Percentiles rank a stretch among this genome's conserved stretches.
Evolutionary conservation across 2,329 filamentous ascomycete genomes (phyloP).

Genomic region (Diplocarpon mali): DNA sequence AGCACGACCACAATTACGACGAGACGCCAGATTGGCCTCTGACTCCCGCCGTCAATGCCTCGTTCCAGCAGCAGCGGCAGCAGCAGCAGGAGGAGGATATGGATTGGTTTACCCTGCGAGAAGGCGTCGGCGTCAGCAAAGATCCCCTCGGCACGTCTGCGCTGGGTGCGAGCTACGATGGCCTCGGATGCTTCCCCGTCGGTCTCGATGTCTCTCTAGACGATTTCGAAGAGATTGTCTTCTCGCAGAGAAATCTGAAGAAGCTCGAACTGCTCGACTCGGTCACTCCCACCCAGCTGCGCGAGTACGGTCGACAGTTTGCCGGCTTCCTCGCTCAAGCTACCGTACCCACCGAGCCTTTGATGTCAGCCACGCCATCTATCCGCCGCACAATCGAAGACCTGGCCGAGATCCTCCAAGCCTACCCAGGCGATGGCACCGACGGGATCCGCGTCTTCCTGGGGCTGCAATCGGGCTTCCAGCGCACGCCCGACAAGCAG

Average conservation of each 20-base stretch:
- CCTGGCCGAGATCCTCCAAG: slow-evolving; percentile 3
- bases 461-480: slow-evolving; percentile 32
- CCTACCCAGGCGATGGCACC: slow-evolving; percentile 4
- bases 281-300: slow-evolving; percentile 2
- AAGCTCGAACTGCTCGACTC: slow-evolving; percentile 29
- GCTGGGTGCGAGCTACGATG: slow-evolving; percentile 29
- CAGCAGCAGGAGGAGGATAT: slow-evolving; percentile 1
- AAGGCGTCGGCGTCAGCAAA: neutral
- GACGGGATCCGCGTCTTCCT: slow-evolving; percentile 23
- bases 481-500: slow-evolving; percentile 27
- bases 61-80: too few relatives aligned
- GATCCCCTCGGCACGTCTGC: slow-evolving; percentile 22
- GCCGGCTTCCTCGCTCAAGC: slow-evolving; percentile 2
- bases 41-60: too few relatives aligned
- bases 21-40: too few relatives aligned
- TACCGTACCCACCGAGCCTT: neutral
- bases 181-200: slow-evolving; percentile 36
- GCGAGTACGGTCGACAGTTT: slow-evolving; percentile 7
- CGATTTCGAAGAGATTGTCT: slow-evolving; percentile 34
- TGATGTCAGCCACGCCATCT: neutral
- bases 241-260: slow-evolving; percentile 33
- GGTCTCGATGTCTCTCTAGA: slow-evolving; percentile 31
- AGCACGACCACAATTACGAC: too few relatives aligned
- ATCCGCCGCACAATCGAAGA: slow-evolving; percentile 1
- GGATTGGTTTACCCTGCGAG: slow-evolving; percentile 3